A percentile compares a stretch with the other conserved stretches of the same genome.
phyloP scores from a whole-genome alignment of 192 early-diverging fungal genomes.

The Entophlyctis luteolus region DNA sequence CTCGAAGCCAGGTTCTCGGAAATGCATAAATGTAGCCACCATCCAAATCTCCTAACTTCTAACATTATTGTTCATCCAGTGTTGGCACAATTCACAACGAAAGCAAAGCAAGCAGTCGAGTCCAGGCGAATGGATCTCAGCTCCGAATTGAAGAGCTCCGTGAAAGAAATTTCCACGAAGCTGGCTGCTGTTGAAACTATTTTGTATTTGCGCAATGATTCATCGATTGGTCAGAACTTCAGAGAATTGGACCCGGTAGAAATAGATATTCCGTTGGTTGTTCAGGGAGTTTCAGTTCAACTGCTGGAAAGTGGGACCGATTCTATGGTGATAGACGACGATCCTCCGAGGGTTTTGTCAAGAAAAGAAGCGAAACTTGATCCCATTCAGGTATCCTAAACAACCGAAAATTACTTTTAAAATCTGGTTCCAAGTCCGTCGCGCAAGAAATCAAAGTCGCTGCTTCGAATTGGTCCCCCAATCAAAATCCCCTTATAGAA shows the following conservation, averaged over 20 bases:
- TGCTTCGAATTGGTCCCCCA: conserved; percentile 40
- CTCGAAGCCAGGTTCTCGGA: conserved; percentile 34
- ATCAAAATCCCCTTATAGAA: conserved; percentile 44
- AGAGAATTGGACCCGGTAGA: neutral
- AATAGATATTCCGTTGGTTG: conserved; percentile 13
- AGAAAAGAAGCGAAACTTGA: conserved; percentile 42
- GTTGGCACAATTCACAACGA: conserved; percentile 22
- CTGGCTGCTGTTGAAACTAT: conserved; percentile 31
- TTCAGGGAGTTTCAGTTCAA: conserved; percentile 28
- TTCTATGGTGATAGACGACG: conserved; percentile 42
- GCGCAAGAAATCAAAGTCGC: conserved; percentile 54
- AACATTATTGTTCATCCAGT: conserved; percentile 16
- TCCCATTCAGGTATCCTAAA: conserved; percentile 52
- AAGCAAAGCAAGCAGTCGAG: conserved; percentile 25
- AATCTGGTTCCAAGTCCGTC: conserved; percentile 36
- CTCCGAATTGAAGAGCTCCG: conserved; percentile 6
- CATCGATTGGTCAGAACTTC: neutral
- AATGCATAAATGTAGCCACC: conserved; percentile 26
- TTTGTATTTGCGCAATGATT: conserved; percentile 23
- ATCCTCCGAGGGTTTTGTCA: conserved; percentile 39
- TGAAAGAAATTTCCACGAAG: conserved; percentile 20
- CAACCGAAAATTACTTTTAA: too few relatives aligned
- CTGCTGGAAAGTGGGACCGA: conserved; percentile 22
- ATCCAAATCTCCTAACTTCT: conserved; percentile 10
- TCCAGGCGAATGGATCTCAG: neutral